Base-by-base conservation (phyloP, 1,139 yeast genomes). In the Torulaspora pretoriensis region DNA sequence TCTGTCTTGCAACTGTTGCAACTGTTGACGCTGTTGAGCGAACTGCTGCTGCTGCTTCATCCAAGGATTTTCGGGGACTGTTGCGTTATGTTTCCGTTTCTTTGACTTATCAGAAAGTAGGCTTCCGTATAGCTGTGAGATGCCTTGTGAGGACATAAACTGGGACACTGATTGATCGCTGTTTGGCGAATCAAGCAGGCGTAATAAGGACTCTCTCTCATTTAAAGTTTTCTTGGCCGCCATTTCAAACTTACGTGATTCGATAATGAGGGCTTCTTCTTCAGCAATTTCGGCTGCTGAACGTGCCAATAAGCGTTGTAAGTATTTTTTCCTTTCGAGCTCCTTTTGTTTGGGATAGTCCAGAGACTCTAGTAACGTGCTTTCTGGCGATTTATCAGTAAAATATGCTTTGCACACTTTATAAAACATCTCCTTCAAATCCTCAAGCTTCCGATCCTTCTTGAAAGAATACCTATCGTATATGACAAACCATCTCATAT, bases 281-380 rank as follows among this genome's bases (percentile, higher is more conserved):
- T 92, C 98, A 0, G 98, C 97, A 33, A 92, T 87, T 62, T 92
- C 98, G 0, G 97, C 96, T 0, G 98, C 97, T 3, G 94, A 82
- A 55, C 99, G 72, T 44, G 80, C 80, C 37, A 92, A 71, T 26
- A 92, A 70, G 52, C 86, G 78, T 55, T 82, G 84, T 42, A 92
- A 69, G 60, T 92, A 92, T 43, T 78, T 78, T 57, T 90, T 92
- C 54, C 98, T 77, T 54, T 83, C 87, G 19, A 75, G 51, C 63
- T 94, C 98, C 52, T 78, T 79, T 19, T 67, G 73, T 38, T 81
- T 83, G 27, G 87, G 80, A 61, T 74, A 92, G 26, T 72, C 67
- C 66, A 82, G 42, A 2, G 66, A 51, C 5, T 54, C 46, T 14
- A 64, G 34, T 63, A 46, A 77, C 64, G 43, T 78, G 64, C 45